Evolutionary conservation across 179 eudicot genomes (phyloP).

Genomic region (Beta macrorhiza): DNA sequence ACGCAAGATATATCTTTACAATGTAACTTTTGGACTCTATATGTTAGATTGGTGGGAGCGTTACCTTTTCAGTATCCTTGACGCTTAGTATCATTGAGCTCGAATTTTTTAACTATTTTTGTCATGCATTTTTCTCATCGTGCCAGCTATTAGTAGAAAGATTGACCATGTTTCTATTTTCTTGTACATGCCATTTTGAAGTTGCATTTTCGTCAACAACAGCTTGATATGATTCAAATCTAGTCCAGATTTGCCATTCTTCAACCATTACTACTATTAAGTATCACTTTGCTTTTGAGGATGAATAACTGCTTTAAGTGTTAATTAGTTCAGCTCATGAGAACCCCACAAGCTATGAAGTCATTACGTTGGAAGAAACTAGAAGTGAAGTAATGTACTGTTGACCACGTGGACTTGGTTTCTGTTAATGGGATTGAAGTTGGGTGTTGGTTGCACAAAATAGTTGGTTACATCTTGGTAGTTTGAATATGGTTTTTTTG

Average conservation of each 20-base stretch:
- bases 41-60: constrained; percentile 99
- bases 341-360: not conserved
- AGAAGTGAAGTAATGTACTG: not conserved
- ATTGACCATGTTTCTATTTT: not conserved
- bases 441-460: not conserved
- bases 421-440: not conserved
- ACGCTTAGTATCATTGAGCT: not conserved
- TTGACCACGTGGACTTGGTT: not conserved
- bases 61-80: constrained; percentile 89
- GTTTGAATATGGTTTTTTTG: not conserved
- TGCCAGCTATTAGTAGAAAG: not conserved
- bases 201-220: not conserved
- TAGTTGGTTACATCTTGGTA: not conserved
- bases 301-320: not conserved
- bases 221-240: not conserved
- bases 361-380: not conserved
- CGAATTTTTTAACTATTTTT: not conserved
- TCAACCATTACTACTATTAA: not conserved
- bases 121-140: not conserved
- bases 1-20: constrained; percentile 86
- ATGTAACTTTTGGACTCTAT: constrained; percentile 91
- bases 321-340: not conserved
- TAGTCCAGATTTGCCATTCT: not conserved
- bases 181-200: not conserved
- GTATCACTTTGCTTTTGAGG: not conserved